A percentile compares a stretch with the other conserved stretches of the same genome.
Evolutionary conservation across 352 stramenopile genomes (phyloP).

Genomic region (Pythium aquatile): DNA sequence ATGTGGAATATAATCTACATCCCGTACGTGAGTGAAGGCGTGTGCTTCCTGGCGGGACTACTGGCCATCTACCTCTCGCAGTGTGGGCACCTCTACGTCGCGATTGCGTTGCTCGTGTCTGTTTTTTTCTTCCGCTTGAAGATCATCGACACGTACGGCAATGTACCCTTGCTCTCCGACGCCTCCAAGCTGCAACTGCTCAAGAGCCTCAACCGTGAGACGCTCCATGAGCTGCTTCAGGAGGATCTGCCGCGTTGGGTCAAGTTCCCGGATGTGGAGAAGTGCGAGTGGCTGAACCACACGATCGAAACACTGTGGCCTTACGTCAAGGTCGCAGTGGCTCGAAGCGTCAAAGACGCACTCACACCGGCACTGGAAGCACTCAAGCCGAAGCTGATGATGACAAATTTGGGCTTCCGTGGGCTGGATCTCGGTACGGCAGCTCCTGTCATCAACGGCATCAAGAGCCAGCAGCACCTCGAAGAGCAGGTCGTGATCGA

Average conservation of each 20-base stretch:
- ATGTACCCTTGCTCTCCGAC: conserved; percentile 29
- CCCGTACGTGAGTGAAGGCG: conserved; percentile 32
- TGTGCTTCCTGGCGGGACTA: conserved; percentile 31
- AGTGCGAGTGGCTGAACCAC: conserved; percentile 48
- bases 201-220: conserved; percentile 37
- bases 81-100: conserved; percentile 18
- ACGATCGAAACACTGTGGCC: conserved; percentile 45
- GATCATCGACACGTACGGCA: conserved; percentile 32
- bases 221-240: conserved; percentile 40
- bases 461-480: conserved; percentile 39
- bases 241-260: conserved; percentile 45
- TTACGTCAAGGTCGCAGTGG: conserved; percentile 45
- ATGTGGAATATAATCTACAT: conserved; percentile 32
- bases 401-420: conserved; percentile 43
- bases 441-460: conserved; percentile 41
- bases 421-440: conserved; percentile 42
- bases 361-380: conserved; percentile 35
- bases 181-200: conserved; percentile 40
- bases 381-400: conserved; percentile 42
- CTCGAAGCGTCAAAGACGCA: conserved; percentile 35
- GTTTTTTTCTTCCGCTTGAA: conserved; percentile 44
- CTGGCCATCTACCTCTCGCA: conserved; percentile 28
- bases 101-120: conserved; percentile 28
- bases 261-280: conserved; percentile 49
- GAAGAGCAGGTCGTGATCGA: conserved; percentile 49